Percentiles rank a stretch among this genome's conserved stretches.
Conservation (phyloP, 1,284 basidiomycete genomes). For the Calocybe gambosa region DNA sequence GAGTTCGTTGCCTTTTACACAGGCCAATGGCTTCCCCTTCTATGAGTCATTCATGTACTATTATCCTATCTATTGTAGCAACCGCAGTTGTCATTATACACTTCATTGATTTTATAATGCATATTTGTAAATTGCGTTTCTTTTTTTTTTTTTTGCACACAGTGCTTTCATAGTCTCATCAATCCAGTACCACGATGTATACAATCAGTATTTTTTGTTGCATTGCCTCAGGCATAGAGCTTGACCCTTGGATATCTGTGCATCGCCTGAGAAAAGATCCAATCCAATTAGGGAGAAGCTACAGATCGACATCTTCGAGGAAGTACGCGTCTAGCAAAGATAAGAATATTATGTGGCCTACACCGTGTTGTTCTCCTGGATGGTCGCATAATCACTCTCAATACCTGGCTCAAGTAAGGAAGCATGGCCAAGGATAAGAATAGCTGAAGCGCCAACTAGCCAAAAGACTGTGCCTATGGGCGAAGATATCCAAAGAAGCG, state of each 20-base stretch:
- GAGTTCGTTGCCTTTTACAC: constrained; percentile 8
- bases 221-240: neutral
- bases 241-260: constrained; percentile 10
- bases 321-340: constrained; percentile 4
- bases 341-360: constrained; percentile 2
- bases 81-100: neutral
- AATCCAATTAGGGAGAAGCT: constrained; percentile 3
- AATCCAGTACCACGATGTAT: constrained; percentile 15
- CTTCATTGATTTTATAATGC: neutral
- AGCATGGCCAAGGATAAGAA: constrained; percentile 79
- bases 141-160: constrained; percentile 4
- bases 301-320: constrained; percentile 1
- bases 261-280: constrained; percentile 4
- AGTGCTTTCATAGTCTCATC: constrained; percentile 6
- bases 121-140: neutral
- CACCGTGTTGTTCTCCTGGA: constrained; percentile 43
- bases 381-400: constrained; percentile 81
- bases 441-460: constrained; percentile 69
- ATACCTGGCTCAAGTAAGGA: constrained; percentile 82
- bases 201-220: constrained; percentile 2
- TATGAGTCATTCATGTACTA: constrained; percentile 33
- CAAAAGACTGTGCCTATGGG: constrained; percentile 73
- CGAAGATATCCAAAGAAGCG: constrained; percentile 62
- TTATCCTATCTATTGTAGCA: constrained; percentile 17
- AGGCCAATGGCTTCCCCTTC: constrained; percentile 78